Evolutionary conservation across 2,329 filamentous ascomycete species (phyloP), one percentile per base, ranked within the genome.

Genomic region (Mollisia scopiformis): DNA sequence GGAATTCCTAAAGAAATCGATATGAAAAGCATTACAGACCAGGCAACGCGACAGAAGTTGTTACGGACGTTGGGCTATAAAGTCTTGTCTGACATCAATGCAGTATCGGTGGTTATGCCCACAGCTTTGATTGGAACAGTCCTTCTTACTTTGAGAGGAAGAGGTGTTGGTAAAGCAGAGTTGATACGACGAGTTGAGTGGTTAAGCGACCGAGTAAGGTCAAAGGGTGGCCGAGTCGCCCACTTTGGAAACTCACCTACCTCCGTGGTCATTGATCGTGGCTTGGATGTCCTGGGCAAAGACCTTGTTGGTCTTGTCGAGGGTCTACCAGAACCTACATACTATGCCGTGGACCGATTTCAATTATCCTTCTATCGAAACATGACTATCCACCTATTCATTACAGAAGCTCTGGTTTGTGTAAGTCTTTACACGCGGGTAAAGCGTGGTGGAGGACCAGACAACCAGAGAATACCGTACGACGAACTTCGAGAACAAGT

Each of bases 311-410:
- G 93, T 4, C 80, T 88, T 4, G 83, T 96, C 0, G 84, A 88
- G 37, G 92, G 89, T 0, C 78, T 99, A 5, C 90, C 91, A 0
- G 95, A 99, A 74, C 91, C 92, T 19, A 98, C 95, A 0, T 98
- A 92, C 76, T 97, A 92, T 71, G 95, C 95, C 4, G 93, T 97
- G 39, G 95, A 99, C 75, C 86, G 93, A 56, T 99, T 99, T 79
- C 95, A 99, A 73, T 84, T 99, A 10, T 97, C 93, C 0, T 99
- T 99, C 76, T 99, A 99, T 77, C 89, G 95, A 55, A 99, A 99
- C 76, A 98, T 98, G 95, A 97, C 94, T 0, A 99, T 99, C 63
- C 95, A 99, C 73, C 84, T 99, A 5, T 99, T 99, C 75, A 95
- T 99, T 59, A 90, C 92, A 2, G 93, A 98, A 74, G 91, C 94